Base-by-base conservation (phyloP, 768 basidiomycete genomes). In the Hericium erinaceus region DNA sequence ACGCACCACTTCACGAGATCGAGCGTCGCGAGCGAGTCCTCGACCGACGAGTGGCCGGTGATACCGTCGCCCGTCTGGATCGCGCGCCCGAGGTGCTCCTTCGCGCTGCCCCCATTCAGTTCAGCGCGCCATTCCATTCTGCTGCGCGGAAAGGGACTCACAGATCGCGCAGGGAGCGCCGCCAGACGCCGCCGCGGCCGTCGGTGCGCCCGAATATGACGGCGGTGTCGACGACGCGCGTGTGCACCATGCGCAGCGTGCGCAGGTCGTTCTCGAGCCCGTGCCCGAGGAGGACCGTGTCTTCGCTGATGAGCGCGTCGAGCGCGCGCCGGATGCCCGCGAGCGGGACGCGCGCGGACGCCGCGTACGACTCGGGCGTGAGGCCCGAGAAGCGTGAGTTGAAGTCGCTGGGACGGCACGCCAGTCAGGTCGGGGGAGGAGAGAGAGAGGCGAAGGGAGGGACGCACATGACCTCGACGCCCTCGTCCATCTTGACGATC, bases 241-340 rank as follows among this genome's bases (percentile, higher is more conserved):
- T 78, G 68, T 99, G 97, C 1, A 98, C 72, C 64, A 98, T 83
- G 15, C 97, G 80, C 61, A 99, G 73, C 8, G 95, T 87, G 68
- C 87, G 89, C 62, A 99, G 73, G 68, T 99, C 97, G 69, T 98
- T 98, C 61, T 98, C 95, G 18, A 98, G 77, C 0, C 86, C 90
- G 70, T 89, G 88, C 1, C 95, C 95, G 56, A 98, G 85, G 39
- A 98, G 73, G 61, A 98, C 85, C 0, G 95, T 98, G 9, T 89
- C 75, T 13, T 83, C 73, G 55, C 85, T 84, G 56, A 98, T 85
- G 66, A 89, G 75, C 15, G 75, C 69, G 60, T 88, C 83, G 10
- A 97, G 76, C 0, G 86, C 81, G 52, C 75, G 74, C 54, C 91
- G 80, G 52, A 92, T 79, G 2, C 83, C 75, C 4, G 77, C 64